Percentiles rank a stretch among this genome's conserved stretches.
Conservation (phyloP, 2,329 filamentous ascomycete genomes). For the Clarireedia hainanense region DNA sequence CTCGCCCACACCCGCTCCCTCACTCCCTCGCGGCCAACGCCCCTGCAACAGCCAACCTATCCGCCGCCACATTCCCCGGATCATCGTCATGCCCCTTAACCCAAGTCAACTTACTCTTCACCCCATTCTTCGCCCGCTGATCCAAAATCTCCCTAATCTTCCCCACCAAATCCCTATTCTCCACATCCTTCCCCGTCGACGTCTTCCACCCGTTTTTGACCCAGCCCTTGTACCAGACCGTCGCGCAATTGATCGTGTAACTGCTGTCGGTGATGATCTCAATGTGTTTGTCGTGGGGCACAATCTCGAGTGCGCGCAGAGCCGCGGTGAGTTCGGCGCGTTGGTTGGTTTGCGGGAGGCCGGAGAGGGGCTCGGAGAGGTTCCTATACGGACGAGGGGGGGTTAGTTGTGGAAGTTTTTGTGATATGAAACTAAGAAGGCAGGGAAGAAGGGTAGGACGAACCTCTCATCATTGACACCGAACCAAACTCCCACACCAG, state of each 20-base stretch:
- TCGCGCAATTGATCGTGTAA: conserved; percentile 86
- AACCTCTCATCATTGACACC: conserved; percentile 47
- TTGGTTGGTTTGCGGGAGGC: conserved; percentile 73
- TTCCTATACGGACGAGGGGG: conserved; percentile 38
- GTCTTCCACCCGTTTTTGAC: conserved; percentile 69
- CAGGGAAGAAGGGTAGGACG: conserved; percentile 10
- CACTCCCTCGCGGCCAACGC: conserved; percentile 31
- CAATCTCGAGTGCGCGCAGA: conserved; percentile 70
- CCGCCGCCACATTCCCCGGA: conserved; percentile 72
- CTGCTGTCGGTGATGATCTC: conserved; percentile 82
- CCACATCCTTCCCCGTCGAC: conserved; percentile 60
- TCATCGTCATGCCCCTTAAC: conserved; percentile 76
- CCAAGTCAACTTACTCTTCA: conserved; percentile 70
- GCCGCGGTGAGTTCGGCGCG: conserved; percentile 92
- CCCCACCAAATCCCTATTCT: conserved; percentile 80
- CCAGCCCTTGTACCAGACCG: conserved; percentile 76
- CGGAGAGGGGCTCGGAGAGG: conserved; percentile 29
- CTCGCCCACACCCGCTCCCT: not conserved
- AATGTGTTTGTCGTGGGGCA: conserved; percentile 58
- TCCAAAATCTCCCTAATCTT: conserved; percentile 64
- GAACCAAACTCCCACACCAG: conserved; percentile 59
- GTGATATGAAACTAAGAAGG: not conserved
- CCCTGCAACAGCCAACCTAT: conserved; percentile 65
- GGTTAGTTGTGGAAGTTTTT: not conserved
- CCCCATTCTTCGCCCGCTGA: conserved; percentile 52